Conservation (phyloP, 305 asterid genomes). For the Fraxinus dipetala region DNA sequence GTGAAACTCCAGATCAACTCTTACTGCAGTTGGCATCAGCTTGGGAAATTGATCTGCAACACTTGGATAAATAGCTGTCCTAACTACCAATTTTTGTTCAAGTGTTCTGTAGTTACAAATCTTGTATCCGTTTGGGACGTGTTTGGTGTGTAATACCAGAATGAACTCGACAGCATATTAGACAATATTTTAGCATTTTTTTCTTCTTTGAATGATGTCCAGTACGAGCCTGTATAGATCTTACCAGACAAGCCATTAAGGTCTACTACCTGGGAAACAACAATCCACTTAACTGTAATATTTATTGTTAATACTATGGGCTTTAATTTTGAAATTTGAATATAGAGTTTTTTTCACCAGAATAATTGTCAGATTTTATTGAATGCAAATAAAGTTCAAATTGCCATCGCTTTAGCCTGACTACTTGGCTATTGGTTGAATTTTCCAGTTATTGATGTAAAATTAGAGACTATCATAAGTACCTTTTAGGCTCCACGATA, state of each 20-base stretch:
- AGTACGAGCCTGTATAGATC: neutral
- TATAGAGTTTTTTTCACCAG: neutral
- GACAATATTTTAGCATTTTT: neutral
- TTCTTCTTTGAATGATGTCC: neutral
- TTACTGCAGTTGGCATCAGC: conserved; percentile 76
- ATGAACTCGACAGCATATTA: neutral
- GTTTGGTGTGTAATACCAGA: neutral
- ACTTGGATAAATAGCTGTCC: conserved; percentile 52
- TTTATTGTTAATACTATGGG: neutral
- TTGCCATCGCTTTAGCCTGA: neutral
- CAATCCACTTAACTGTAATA: neutral
- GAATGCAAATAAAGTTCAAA: neutral
- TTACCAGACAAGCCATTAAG: neutral
- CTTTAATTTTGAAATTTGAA: neutral
- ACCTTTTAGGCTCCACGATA: neutral
- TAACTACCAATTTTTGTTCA: conserved; percentile 8
- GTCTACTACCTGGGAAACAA: neutral
- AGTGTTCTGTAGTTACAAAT: conserved; percentile 6
- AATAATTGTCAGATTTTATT: neutral
- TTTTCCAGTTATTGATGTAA: neutral
- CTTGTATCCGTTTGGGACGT: neutral
- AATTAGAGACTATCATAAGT: neutral
- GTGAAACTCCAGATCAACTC: conserved; percentile 74
- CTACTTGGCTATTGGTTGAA: neutral
- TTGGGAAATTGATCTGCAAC: conserved; percentile 83